Evolutionary conservation across 345 rosid species (phyloP).

Genomic region (Lenwebbia sp.): DNA sequence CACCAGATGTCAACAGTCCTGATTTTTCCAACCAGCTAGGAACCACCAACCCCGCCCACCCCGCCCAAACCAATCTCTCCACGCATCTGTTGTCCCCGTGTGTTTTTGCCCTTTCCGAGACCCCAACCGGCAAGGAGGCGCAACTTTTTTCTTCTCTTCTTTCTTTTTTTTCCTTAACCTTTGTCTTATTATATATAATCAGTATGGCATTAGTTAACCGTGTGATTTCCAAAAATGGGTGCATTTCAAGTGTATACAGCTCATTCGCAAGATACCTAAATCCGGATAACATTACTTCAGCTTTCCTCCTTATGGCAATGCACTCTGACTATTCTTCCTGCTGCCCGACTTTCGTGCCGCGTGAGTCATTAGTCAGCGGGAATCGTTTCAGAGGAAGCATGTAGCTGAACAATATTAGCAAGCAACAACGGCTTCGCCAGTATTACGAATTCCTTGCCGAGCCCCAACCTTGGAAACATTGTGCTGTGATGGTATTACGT

Average conservation of each 20-base stretch:
- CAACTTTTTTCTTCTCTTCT: not conserved
- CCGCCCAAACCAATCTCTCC: not conserved
- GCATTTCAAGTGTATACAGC: not conserved
- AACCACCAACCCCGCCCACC: not conserved
- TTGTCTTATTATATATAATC: not conserved
- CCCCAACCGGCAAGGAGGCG: not conserved
- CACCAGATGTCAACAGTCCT: not conserved
- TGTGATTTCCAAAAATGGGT: not conserved
- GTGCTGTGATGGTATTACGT: not conserved
- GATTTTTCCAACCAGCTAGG: not conserved
- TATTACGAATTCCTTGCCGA: not conserved
- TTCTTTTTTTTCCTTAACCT: not conserved
- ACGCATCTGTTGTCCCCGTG: not conserved
- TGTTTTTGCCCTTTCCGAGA: not conserved
- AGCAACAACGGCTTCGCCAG: fast-evolving
- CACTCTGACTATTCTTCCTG: not conserved
- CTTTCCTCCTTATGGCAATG: not conserved
- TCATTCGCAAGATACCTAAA: not conserved
- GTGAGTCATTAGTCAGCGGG: not conserved
- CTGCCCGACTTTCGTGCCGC: not conserved
- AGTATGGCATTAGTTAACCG: not conserved
- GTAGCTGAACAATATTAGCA: not conserved
- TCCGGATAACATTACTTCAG: not conserved
- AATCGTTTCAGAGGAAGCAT: not conserved
- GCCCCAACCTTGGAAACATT: not conserved